Percentiles rank a stretch among this genome's conserved stretches.
phyloP scores from a whole-genome alignment of 1,139 yeast species.

The Pichia sp. region DNA sequence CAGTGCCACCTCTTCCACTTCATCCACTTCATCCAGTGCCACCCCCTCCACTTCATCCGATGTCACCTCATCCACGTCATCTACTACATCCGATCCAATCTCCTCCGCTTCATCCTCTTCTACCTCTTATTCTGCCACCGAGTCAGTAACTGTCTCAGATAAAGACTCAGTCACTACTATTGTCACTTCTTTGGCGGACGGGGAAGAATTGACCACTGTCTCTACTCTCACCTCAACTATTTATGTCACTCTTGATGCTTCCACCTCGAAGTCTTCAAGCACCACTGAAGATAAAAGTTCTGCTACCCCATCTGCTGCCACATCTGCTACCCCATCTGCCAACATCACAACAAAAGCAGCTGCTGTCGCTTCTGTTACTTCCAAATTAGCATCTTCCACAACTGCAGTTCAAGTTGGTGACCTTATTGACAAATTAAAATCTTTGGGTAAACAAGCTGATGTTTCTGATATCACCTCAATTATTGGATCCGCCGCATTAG shows the following conservation, averaged over 20 bases:
- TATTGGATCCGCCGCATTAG: slow-evolving; percentile 4
- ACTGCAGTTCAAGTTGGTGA: not conserved
- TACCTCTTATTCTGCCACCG: not conserved
- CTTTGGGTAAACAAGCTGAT: slow-evolving; percentile 6
- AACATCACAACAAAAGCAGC: slow-evolving; percentile 9
- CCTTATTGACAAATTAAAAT: not conserved
- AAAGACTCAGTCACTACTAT: not conserved
- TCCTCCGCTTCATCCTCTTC: not conserved
- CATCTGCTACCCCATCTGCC: slow-evolving; percentile 6
- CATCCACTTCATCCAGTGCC: not conserved
- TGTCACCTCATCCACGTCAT: slow-evolving; percentile 1
- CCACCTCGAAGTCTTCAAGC: not conserved
- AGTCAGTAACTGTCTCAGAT: not conserved
- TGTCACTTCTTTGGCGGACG: slow-evolving; percentile 4
- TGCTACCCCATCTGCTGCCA: slow-evolving; percentile 1
- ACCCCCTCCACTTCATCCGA: not conserved
- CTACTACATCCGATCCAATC: not conserved
- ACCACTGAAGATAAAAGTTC: slow-evolving; percentile 7
- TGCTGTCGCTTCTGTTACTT: slow-evolving; percentile 1
- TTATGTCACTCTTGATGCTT: slow-evolving; percentile 13
- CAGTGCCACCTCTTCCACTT: not conserved
- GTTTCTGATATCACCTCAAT: slow-evolving; percentile 6
- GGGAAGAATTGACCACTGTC: slow-evolving; percentile 21
- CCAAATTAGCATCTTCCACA: slow-evolving; percentile 2
- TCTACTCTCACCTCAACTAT: slow-evolving; percentile 23